Evolutionary conservation across 805 yeast genomes (phyloP).

Genomic region (Nakazawaea pomicola): DNA sequence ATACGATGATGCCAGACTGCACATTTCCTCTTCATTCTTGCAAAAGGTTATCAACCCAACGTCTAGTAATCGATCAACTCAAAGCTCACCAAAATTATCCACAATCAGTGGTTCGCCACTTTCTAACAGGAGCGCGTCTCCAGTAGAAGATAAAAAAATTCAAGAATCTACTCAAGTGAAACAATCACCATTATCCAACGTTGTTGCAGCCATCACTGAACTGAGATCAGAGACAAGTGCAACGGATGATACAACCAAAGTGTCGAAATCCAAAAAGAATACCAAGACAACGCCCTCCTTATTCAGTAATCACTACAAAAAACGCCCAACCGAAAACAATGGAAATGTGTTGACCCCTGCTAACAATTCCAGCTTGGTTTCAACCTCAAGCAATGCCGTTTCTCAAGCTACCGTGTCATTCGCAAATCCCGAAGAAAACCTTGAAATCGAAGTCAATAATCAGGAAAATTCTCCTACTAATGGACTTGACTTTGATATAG

Average conservation of each 20-base stretch:
- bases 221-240: no score
- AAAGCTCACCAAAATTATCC: constrained; percentile 9
- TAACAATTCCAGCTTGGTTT: constrained; percentile 4
- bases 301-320: constrained; percentile 5
- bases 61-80: constrained; percentile 5
- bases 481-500: constrained; percentile 14
- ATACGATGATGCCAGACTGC: neutral
- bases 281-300: constrained; percentile 6
- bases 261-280: no score
- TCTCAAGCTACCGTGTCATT: constrained; percentile 3
- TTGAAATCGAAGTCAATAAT: neutral
- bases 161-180: neutral
- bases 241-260: no score
- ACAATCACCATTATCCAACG: neutral
- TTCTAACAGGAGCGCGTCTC: constrained; percentile 1
- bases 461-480: constrained; percentile 7
- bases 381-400: constrained; percentile 3
- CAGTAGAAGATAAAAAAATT: neutral
- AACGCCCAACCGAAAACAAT: constrained; percentile 6
- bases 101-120: constrained; percentile 4
- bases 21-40: constrained; percentile 7
- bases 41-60: constrained; percentile 13
- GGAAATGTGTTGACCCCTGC: constrained; percentile 10
- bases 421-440: constrained; percentile 1
- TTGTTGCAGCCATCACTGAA: no score